phyloP scores from a whole-genome alignment of 2,329 filamentous ascomycete genomes.

The Metarhizium humberi region DNA sequence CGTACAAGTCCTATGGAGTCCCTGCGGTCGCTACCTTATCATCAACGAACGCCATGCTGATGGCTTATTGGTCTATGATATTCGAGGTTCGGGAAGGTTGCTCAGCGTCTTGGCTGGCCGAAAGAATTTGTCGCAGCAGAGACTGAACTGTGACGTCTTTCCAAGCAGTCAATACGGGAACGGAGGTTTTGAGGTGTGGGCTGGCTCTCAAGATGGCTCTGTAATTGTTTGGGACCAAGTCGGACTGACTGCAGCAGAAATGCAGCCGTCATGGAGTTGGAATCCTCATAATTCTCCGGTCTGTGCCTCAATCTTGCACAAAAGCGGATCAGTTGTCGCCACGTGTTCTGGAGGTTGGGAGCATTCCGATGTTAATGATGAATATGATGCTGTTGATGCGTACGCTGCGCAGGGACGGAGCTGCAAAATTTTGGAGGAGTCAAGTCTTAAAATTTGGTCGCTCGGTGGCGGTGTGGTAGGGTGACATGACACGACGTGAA shows the following conservation, averaged over 20 bases:
- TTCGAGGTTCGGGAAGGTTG: conserved; percentile 48
- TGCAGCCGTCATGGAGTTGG: conserved; percentile 41
- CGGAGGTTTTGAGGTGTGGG: conserved; percentile 52
- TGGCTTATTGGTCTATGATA: conserved; percentile 52
- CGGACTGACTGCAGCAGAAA: conserved; percentile 34
- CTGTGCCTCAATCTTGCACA: conserved; percentile 40
- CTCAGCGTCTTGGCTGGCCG: conserved; percentile 45
- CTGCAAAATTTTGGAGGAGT: conserved; percentile 4
- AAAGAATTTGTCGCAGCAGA: conserved; percentile 42
- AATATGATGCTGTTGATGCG: background rate
- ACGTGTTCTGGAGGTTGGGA: conserved; percentile 49
- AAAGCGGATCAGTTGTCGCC: conserved; percentile 44
- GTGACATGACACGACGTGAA: background rate
- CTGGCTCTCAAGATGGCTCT: conserved; percentile 42
- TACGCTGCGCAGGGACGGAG: background rate
- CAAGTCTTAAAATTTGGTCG: conserved; percentile 9
- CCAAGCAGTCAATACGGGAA: conserved; percentile 22
- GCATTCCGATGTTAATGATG: conserved; percentile 10
- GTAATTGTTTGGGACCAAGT: conserved; percentile 52
- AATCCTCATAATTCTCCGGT: conserved; percentile 36
- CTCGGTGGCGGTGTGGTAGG: background rate
- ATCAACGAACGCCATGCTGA: conserved; percentile 49
- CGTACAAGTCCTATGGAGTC: conserved; percentile 51
- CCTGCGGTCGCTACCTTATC: conserved; percentile 53
- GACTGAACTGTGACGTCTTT: conserved; percentile 46